These are phyloP conservation scores for Discostella stelligeroides DNA, from an alignment of 108 stramenopile species.

Conservation along the genomic window DNA sequence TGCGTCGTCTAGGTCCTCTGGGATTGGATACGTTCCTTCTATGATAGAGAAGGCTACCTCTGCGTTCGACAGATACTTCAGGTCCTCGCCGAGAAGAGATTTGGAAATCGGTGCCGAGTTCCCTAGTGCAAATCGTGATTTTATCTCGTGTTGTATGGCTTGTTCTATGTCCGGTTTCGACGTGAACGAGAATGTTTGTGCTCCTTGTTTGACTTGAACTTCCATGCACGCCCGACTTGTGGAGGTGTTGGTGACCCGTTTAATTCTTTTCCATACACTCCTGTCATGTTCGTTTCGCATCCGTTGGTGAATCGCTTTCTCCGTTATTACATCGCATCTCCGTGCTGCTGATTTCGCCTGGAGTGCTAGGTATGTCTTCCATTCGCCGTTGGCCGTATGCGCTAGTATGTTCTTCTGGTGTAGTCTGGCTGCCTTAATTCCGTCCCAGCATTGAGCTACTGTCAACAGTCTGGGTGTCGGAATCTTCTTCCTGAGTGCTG, in stretches of 20 bases:
- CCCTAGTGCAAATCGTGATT: background rate
- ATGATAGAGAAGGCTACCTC: background rate
- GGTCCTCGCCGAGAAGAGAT: too few species aligned
- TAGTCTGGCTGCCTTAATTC: background rate
- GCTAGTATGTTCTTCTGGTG: background rate
- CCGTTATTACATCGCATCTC: background rate
- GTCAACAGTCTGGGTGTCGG: background rate
- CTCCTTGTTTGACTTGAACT: too few species aligned
- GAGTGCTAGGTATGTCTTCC: background rate
- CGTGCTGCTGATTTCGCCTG: background rate
- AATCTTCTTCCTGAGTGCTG: background rate
- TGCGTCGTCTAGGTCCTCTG: background rate
- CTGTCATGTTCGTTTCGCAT: background rate
- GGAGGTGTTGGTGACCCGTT: background rate
- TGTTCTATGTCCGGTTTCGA: background rate
- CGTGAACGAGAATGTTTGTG: background rate
- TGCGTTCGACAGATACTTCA: background rate
- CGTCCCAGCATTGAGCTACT: too few species aligned
- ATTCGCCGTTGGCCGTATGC: background rate
- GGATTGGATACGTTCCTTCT: background rate
- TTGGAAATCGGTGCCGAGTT: background rate
- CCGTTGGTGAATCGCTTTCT: background rate
- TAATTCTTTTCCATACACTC: background rate
- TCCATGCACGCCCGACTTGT: too few species aligned
- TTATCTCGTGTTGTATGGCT: background rate